phyloP scores from a whole-genome alignment of 2,329 filamentous ascomycete genomes.

The Botryotinia calthae region DNA sequence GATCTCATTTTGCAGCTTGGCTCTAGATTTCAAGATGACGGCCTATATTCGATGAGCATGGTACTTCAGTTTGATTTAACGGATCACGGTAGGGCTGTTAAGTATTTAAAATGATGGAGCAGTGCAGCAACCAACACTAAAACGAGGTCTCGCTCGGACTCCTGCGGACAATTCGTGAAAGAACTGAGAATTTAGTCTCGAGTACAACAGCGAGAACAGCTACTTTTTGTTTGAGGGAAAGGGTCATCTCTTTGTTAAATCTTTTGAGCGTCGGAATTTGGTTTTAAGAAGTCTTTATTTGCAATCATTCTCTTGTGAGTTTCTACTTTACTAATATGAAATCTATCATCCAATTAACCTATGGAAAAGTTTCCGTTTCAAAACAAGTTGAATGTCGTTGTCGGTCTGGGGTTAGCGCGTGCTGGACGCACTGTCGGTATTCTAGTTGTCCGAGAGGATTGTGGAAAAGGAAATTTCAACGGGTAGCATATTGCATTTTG shows the following conservation, averaged over 20 bases:
- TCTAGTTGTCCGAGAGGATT: conserved; percentile 12
- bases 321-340: background rate
- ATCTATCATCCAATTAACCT: background rate
- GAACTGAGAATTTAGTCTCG: background rate
- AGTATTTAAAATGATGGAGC: background rate
- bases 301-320: background rate
- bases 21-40: background rate
- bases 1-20: background rate
- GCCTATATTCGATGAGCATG: background rate
- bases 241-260: background rate
- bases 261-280: background rate
- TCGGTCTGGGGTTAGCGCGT: background rate
- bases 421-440: conserved; percentile 6
- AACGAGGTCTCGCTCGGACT: background rate
- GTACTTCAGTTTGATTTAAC: background rate
- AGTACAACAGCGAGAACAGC: background rate
- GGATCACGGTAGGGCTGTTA: conserved; percentile 6
- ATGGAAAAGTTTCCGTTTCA: conserved; percentile 5
- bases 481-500: background rate
- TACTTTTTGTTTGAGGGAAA: background rate
- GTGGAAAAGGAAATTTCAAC: background rate
- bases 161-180: background rate
- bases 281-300: too few species aligned
- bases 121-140: background rate
- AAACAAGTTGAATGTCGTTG: background rate